phyloP scores from a whole-genome alignment of 148 eudicot genomes.

The Rhododendron simsii region DNA sequence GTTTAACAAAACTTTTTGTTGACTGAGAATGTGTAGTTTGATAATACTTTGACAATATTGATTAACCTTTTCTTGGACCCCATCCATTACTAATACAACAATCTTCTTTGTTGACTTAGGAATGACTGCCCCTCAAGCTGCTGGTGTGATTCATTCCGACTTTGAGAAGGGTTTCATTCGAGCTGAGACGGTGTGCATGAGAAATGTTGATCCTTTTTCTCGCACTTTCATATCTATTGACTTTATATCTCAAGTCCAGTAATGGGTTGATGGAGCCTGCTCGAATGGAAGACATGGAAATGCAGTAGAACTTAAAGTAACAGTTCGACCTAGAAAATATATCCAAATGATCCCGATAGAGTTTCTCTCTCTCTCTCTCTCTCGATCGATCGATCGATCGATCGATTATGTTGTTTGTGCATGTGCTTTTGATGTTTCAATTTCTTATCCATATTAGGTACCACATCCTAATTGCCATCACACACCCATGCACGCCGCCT shows the following conservation, averaged over 20 bases:
- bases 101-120: conserved; percentile 35
- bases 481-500: not conserved
- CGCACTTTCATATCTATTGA: not conserved
- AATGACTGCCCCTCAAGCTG: conserved; percentile 99
- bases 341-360: not conserved
- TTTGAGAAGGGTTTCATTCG: conserved; percentile 97
- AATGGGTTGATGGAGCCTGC: not conserved
- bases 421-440: not conserved
- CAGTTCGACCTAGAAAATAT: not conserved
- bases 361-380: not conserved
- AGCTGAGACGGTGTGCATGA: conserved; percentile 87
- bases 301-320: not conserved
- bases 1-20: not conserved
- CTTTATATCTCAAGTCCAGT: too few species aligned
- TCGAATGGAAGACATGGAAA: not conserved
- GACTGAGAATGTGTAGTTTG: not conserved
- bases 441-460: not conserved
- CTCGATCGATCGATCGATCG: too few species aligned
- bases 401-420: not conserved
- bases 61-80: not conserved
- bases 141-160: conserved; percentile 99
- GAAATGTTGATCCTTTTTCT: conserved; percentile 1
- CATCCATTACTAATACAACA: not conserved
- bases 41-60: not conserved
- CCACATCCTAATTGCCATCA: not conserved